Percentiles rank a stretch among this genome's conserved stretches.
Conservation (phyloP, 2,329 filamentous ascomycete genomes). For the Pseudogymnoascus sp. region DNA sequence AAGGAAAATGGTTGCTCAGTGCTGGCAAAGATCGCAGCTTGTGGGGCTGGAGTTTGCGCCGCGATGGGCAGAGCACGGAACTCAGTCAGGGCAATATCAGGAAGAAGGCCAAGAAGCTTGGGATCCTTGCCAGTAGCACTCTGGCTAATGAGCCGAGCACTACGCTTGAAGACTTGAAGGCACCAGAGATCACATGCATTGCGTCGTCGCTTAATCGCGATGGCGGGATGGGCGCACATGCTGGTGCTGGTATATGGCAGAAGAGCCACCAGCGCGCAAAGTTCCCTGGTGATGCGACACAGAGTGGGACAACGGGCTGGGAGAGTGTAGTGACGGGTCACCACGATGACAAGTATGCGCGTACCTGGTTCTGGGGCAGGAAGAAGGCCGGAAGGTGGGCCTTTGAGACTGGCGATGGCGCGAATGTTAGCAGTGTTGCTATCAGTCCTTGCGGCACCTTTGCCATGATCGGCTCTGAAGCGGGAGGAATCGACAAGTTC, state of each 20-base stretch:
- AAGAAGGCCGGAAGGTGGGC: slow-evolving; percentile 91
- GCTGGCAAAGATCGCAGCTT: slow-evolving; percentile 83
- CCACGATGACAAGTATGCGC: slow-evolving; percentile 70
- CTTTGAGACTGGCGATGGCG: slow-evolving; percentile 74
- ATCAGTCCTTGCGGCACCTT: slow-evolving; percentile 92
- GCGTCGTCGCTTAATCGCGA: slow-evolving; percentile 89
- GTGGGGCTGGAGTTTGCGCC: slow-evolving; percentile 92
- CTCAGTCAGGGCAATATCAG: slow-evolving; percentile 84
- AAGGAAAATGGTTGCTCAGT: slow-evolving; percentile 90
- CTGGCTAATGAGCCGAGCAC: slow-evolving; percentile 52
- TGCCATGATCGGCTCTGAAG: slow-evolving; percentile 76
- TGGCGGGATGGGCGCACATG: slow-evolving; percentile 80
- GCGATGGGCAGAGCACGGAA: slow-evolving; percentile 88
- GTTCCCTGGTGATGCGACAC: slow-evolving; percentile 57
- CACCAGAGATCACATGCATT: slow-evolving; percentile 84
- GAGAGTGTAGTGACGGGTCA: slow-evolving; percentile 95
- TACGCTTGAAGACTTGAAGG: slow-evolving; percentile 69
- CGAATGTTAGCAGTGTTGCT: slow-evolving; percentile 77
- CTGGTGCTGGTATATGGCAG: slow-evolving; percentile 75
- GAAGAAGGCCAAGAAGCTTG: slow-evolving; percentile 81
- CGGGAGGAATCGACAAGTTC: slow-evolving; percentile 85
- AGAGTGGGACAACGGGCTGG: slow-evolving; percentile 80
- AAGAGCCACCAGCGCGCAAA: slow-evolving; percentile 55
- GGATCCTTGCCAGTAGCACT: slow-evolving; percentile 53
- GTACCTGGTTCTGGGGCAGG: slow-evolving; percentile 97